Base-by-base conservation (phyloP, 257 asterid genomes). In the Solanum tarijense region DNA sequence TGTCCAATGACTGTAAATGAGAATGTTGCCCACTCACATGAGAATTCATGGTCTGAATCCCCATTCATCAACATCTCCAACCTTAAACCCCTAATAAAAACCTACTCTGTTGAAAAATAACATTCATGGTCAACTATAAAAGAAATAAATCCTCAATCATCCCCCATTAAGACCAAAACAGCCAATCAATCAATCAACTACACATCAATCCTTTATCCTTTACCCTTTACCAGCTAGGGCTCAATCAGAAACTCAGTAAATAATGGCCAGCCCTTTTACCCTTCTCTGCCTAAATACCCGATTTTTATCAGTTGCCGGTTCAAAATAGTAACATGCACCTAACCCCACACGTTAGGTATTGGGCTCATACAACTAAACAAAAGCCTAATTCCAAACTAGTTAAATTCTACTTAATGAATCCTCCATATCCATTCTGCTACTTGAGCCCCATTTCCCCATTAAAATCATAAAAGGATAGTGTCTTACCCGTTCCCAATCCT, bases 1-100 rank as follows among this genome's bases (percentile, higher is more conserved):
- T 88, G 86, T 87, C 88, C 89, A 55, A 55, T 55, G 65, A 90
- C 23, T 90, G 92, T 12, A 91, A 83, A 83, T 91, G 93, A 87
- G 93, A 92, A 73, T 90, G 94, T 89, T 92, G 94, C 86, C 92
- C 93, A 87, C 82, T 87, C 86, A 89, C 91, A 90, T 90, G 94
- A 93, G 98, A 93, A 91, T 88, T 91, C 98, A 93, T 93, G 84
- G 92, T 91, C 92, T 92, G 94, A 93, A 92, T 91, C 93, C 94
- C 97, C 97, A 95, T 89, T 87, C 94, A 95, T 88, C 91, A 84
- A 88, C 36, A 65, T 55, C 86, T 83, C 87, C 87, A 85, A 75
- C 86, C 89, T 91, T 46, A 86, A 69, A 74, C 25, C 79, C 84
- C 83, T 83, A 85, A 62, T 78, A 83, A 87, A 72, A 36, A 81